Evolutionary conservation across 2,329 filamentous ascomycete species (phyloP).

Genomic region (Diaporthe sp.): DNA sequence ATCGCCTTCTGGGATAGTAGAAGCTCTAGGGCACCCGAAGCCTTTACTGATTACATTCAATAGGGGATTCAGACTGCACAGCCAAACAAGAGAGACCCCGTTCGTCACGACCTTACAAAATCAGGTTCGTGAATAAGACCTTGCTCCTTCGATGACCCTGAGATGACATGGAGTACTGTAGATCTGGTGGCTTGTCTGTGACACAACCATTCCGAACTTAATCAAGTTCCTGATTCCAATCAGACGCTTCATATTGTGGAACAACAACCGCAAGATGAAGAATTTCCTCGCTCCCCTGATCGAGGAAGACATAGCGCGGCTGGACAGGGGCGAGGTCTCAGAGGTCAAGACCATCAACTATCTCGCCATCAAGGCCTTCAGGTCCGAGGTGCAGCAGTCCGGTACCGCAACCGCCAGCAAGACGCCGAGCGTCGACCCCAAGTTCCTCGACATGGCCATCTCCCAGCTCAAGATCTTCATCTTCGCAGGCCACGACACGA

Average conservation of each 20-base stretch:
- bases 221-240: conserved; percentile 34
- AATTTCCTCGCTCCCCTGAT: conserved; percentile 42
- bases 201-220: conserved; percentile 16
- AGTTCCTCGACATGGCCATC: conserved; percentile 26
- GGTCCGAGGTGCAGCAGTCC: conserved; percentile 34
- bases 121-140: not conserved
- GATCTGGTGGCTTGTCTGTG: conserved; percentile 34
- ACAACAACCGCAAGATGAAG: conserved; percentile 43
- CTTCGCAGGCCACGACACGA: conserved; percentile 36
- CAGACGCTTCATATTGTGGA: conserved; percentile 39
- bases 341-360: conserved; percentile 43
- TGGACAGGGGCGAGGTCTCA: conserved; percentile 30
- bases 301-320: conserved; percentile 39
- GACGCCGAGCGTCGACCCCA: conserved; percentile 15
- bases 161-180: conserved; percentile 5
- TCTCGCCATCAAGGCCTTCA: conserved; percentile 42
- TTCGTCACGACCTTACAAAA: conserved; percentile 34
- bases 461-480: conserved; percentile 45
- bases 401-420: not conserved
- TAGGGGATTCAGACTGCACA: conserved; percentile 33
- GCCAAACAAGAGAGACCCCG: conserved; percentile 29
- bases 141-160: not conserved
- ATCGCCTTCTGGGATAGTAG: not conserved
- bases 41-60: not conserved
- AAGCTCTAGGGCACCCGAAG: too few relatives aligned